phyloP scores from a whole-genome alignment of 2,329 filamentous ascomycete species.

The Diaporthe capsici region DNA sequence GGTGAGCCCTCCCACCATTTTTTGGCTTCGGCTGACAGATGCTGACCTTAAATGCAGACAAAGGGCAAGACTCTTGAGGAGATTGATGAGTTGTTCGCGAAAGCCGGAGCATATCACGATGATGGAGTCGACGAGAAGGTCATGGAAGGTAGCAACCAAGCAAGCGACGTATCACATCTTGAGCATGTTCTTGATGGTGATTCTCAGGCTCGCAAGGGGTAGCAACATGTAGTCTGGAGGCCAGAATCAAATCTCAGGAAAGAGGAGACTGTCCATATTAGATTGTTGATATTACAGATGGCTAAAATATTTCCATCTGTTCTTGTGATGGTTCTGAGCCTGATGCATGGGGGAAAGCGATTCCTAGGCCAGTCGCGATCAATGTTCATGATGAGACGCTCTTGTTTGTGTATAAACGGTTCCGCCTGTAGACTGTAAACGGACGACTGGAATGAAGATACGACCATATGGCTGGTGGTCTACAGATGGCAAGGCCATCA shows the following conservation, averaged over 20 bases:
- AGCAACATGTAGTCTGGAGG: neutral
- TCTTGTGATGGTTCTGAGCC: neutral
- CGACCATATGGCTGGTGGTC: no score
- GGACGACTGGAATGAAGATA: no score
- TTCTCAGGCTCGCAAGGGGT: neutral
- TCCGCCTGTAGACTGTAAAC: no score
- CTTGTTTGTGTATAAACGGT: neutral
- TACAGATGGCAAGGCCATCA: no score
- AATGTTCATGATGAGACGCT: neutral
- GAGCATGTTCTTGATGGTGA: neutral
- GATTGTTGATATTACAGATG: no score
- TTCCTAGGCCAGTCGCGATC: rapidly evolving
- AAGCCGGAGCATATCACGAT: neutral
- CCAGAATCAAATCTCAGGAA: neutral
- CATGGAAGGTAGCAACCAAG: neutral
- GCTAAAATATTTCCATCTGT: rapidly evolving
- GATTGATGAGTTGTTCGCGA: neutral
- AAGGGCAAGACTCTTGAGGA: neutral
- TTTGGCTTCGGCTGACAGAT: neutral
- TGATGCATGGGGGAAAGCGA: neutral
- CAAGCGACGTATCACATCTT: neutral
- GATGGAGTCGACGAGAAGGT: neutral
- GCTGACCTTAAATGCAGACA: neutral
- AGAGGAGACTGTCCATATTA: neutral
- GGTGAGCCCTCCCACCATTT: neutral